Evolutionary conservation across 371 early-diverging fungal species (phyloP).

Genomic region (Pancytospora epiphaga): DNA sequence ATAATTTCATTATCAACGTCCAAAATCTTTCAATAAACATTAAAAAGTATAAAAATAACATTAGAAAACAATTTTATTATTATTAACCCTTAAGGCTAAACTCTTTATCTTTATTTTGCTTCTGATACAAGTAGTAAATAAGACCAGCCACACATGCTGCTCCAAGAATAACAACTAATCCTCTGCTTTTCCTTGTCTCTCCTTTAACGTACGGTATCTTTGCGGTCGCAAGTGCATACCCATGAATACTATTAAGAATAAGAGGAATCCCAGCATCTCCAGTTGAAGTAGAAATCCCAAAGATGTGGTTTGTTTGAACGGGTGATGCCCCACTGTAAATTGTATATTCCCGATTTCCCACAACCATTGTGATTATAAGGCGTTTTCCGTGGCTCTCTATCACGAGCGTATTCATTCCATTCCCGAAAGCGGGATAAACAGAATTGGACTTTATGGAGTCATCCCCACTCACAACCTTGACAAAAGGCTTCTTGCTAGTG

Average conservation of each 20-base stretch:
- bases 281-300: not conserved
- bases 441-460: not conserved
- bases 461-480: not conserved
- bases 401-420: not conserved
- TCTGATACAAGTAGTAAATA: constrained; percentile 15
- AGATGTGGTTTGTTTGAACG: not conserved
- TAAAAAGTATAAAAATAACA: too few species aligned
- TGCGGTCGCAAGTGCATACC: not conserved
- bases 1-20: too few species aligned
- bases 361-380: not conserved
- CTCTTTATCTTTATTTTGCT: constrained; percentile 13
- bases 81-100: too few species aligned
- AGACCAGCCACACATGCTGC: not conserved
- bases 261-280: not conserved
- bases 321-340: not conserved
- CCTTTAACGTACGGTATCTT: not conserved
- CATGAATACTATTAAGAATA: not conserved
- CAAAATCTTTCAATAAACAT: too few species aligned
- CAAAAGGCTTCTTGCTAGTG: not conserved
- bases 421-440: not conserved
- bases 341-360: not conserved
- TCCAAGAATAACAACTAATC: constrained; percentile 8
- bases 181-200: not conserved
- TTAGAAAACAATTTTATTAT: too few species aligned
- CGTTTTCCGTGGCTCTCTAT: not conserved